Conservation (phyloP, 768 basidiomycete species). For the Rhodocollybia butyracea region DNA sequence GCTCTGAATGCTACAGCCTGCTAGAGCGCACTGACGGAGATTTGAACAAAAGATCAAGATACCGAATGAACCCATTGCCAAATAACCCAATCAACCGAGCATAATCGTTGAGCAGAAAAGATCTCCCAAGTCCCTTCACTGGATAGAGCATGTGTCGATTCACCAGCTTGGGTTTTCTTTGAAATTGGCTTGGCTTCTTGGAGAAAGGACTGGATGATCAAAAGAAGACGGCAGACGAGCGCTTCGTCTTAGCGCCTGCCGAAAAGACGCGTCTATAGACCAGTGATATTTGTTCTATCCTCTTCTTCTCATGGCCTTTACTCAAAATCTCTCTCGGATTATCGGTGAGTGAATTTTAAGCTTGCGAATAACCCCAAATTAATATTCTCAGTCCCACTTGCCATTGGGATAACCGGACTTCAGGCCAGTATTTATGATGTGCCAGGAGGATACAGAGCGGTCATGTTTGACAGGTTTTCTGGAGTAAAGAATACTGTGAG, state of each 20-base stretch:
- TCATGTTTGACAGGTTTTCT: conserved; percentile 97
- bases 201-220: too few relatives aligned
- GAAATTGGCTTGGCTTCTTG: too few relatives aligned
- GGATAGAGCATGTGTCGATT: too few relatives aligned
- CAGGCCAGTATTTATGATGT: conserved; percentile 67
- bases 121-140: too few relatives aligned
- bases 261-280: conserved; percentile 6
- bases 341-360: conserved; percentile 34
- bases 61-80: too few relatives aligned
- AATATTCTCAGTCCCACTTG: conserved; percentile 39
- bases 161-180: too few relatives aligned
- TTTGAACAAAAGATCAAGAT: too few relatives aligned
- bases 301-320: conserved; percentile 1
- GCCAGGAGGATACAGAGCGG: conserved; percentile 89
- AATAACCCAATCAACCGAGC: too few relatives aligned
- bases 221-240: background rate
- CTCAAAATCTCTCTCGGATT: conserved; percentile 25
- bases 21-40: too few relatives aligned
- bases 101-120: too few relatives aligned
- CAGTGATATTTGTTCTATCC: background rate
- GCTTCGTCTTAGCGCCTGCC: conserved; percentile 7
- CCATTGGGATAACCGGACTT: conserved; percentile 38
- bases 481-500: conserved; percentile 81
- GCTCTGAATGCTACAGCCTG: too few relatives aligned
- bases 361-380: background rate